These are phyloP conservation scores for Adansonia rubrostipa DNA, from an alignment of 441 rosid species.

Conservation along the genomic window DNA sequence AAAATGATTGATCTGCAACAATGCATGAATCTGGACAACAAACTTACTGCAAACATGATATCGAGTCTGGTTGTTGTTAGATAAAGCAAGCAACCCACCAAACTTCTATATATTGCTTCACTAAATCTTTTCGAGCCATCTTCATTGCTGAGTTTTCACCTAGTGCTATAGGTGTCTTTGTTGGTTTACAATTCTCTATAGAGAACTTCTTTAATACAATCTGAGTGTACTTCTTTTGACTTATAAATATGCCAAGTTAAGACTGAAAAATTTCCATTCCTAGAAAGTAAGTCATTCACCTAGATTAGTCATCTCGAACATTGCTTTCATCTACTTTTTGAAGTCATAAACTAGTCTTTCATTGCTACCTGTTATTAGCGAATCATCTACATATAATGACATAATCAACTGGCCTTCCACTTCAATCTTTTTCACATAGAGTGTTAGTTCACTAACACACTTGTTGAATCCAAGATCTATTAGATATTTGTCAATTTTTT, in stretches of 20 bases:
- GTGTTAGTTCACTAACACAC: too few relatives aligned
- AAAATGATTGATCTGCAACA: neutral
- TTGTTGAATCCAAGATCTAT: too few relatives aligned
- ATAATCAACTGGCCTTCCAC: neutral
- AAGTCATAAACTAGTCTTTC: neutral
- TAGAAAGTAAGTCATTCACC: neutral
- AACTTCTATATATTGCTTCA: neutral
- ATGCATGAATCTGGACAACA: neutral
- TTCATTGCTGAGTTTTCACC: too few relatives aligned
- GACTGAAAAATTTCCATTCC: neutral
- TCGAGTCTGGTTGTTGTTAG: neutral
- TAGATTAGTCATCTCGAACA: too few relatives aligned
- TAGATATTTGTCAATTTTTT: neutral
- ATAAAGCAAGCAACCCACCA: neutral
- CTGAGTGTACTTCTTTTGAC: too few relatives aligned
- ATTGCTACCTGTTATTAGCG: neutral
- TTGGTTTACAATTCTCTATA: too few relatives aligned
- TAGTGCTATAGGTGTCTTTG: too few relatives aligned
- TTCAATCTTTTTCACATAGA: too few relatives aligned
- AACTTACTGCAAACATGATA: neutral
- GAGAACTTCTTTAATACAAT: too few relatives aligned
- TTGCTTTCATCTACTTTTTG: too few relatives aligned
- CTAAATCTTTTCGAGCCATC: too few relatives aligned
- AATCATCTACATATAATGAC: neutral
- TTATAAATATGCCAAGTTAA: neutral